Base-by-base conservation (phyloP, 306 rosid genomes). In the Pterocarpus santalinus region DNA sequence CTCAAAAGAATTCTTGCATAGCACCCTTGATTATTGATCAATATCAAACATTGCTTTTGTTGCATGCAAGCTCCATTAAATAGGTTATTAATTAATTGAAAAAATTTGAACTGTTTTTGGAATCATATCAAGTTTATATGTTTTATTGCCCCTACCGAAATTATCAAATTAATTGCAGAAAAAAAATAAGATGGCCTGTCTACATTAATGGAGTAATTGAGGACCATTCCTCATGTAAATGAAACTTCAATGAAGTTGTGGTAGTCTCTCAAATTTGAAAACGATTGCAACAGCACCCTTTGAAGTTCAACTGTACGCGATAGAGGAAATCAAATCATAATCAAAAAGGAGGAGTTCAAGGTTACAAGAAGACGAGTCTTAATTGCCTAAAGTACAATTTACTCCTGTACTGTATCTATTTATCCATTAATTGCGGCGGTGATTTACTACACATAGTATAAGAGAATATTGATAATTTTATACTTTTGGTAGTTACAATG, bases 191-290 rank as follows among this genome's bases (percentile, higher is more conserved):
- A 78, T 72, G 49, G 49, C 53, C 76, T 65, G 69, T 81, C 75
- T 11, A 81, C 81, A 77, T 58, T 35, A 58, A 64, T 60, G 53
- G 66, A 80, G 74, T 5, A 63, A 69, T 35, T 22, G 28, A 22
- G 28, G 49, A 41, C 35, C 32, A 63, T 33, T 49, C 65, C 64
- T 70, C 76, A 47, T n/a, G 39, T 32, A 76, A 76, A 35, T 47
- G 55, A 73, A 72, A 60, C 47, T 44, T 47, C 56, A 56, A 58
- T 32, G 33, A 34, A 56, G 64, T 57, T 70, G 77, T 44, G 80
- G 71, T 76, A 80, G 57, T 73, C 76, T 65, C 80, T 65, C 63
- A 39, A 77, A 65, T 13, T 46, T 77, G 80, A 84, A 73, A 80
- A 47, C 22, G 88, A 85, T 72, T 47, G 53, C 76, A 55, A 49